These are phyloP conservation scores for Clausena lansium DNA, from an alignment of 345 rosid genomes.

Conservation along the genomic window DNA sequence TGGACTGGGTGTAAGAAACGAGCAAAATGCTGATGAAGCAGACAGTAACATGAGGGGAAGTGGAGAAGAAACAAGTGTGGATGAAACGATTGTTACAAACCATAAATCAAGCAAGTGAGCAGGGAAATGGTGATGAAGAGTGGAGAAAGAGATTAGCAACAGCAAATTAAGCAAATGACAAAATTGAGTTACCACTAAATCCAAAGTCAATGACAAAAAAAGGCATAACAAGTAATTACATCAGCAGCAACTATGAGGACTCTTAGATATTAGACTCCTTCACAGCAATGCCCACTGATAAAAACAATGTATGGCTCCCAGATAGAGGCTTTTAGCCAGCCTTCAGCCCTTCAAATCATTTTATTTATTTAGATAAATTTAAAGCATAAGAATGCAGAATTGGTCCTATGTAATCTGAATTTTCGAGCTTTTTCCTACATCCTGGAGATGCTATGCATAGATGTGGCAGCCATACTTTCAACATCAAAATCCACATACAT, in stretches of 20 bases:
- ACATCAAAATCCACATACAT: neutral
- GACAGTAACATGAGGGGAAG: neutral
- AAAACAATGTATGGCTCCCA: neutral
- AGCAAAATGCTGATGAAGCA: neutral
- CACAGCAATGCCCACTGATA: neutral
- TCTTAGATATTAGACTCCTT: conserved; percentile 2
- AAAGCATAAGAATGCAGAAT: conserved; percentile 7
- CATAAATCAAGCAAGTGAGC: neutral
- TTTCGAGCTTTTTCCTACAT: conserved; percentile 9
- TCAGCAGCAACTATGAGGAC: neutral
- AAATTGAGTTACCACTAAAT: neutral
- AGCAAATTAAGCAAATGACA: neutral
- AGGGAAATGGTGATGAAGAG: neutral
- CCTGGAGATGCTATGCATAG: neutral
- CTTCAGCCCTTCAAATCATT: neutral
- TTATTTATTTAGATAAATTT: neutral
- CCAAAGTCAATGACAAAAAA: neutral
- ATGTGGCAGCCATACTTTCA: neutral
- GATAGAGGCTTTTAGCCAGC: neutral
- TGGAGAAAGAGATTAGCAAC: neutral
- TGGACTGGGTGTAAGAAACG: neutral
- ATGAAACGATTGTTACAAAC: neutral
- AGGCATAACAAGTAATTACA: neutral
- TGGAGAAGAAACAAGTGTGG: neutral
- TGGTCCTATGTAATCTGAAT: neutral